phyloP scores from a whole-genome alignment of 352 stramenopile species.

The Albugo laibachii region DNA sequence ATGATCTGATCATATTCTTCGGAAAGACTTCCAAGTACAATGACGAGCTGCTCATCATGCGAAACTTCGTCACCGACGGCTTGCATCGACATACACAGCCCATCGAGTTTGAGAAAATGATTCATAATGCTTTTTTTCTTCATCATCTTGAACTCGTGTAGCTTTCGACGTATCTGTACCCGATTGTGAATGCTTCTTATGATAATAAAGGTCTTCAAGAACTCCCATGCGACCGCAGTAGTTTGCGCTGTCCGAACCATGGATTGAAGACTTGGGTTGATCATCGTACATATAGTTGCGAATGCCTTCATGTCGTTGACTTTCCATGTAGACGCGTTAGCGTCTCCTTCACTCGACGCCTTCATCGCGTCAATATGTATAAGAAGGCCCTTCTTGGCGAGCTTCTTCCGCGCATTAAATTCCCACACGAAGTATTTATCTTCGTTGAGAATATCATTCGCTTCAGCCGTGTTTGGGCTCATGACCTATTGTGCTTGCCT shows the following conservation, averaged over 20 bases:
- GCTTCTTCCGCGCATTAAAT: neutral
- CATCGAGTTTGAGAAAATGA: too few species aligned
- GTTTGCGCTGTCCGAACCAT: conserved; percentile 3
- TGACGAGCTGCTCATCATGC: too few species aligned
- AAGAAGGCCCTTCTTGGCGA: neutral
- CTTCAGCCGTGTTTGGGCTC: too few species aligned
- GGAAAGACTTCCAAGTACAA: too few species aligned
- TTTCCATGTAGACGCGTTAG: conserved; percentile 1
- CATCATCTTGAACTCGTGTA: too few species aligned
- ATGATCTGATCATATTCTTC: too few species aligned
- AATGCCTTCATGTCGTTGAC: neutral
- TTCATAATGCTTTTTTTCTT: too few species aligned
- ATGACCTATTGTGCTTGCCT: too few species aligned
- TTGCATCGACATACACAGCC: too few species aligned
- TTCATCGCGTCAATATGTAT: conserved; percentile 1
- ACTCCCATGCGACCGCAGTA: neutral
- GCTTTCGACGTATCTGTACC: neutral
- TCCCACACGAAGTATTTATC: neutral
- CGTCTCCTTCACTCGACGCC: neutral
- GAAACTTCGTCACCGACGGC: too few species aligned
- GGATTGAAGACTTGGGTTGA: neutral
- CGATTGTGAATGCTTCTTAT: neutral
- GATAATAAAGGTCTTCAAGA: neutral
- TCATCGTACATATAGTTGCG: neutral
- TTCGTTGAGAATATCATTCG: too few species aligned